A percentile compares a stretch with the other conserved stretches of the same genome.
Conservation (phyloP, 805 yeast genomes). For the Starmera caribaea region DNA sequence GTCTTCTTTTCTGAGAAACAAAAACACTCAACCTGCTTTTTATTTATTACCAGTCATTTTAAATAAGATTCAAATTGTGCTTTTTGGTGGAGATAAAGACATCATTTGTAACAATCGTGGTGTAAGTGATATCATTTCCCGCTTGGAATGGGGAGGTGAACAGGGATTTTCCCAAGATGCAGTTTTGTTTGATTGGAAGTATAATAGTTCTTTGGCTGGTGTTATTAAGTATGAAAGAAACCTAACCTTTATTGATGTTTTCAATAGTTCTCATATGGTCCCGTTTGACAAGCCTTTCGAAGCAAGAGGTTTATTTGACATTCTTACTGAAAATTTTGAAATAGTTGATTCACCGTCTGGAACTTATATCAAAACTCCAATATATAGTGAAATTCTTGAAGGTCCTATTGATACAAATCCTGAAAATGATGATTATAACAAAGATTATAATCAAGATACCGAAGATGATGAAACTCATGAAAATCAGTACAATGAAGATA, state of each 20-base stretch:
- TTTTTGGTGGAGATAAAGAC: conserved; percentile 86
- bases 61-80: conserved; percentile 45
- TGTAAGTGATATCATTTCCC: conserved; percentile 52
- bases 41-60: conserved; percentile 59
- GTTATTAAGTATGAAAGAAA: conserved; percentile 49
- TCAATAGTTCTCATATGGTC: conserved; percentile 86
- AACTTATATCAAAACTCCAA: conserved; percentile 16
- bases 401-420: conserved; percentile 3
- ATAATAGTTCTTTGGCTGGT: conserved; percentile 34
- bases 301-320: conserved; percentile 62
- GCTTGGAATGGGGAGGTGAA: conserved; percentile 56
- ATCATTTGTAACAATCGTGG: conserved; percentile 81
- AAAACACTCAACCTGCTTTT: conserved; percentile 48
- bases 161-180: conserved; percentile 21
- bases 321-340: conserved; percentile 18
- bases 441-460: not conserved
- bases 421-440: conserved; percentile 2
- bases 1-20: conserved; percentile 38
- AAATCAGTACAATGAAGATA: not conserved
- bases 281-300: conserved; percentile 71
- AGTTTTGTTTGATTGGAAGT: conserved; percentile 33
- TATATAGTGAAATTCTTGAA: conserved; percentile 5
- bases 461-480: no score
- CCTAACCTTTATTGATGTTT: conserved; percentile 65
- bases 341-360: conserved; percentile 8